These are phyloP conservation scores for Coemansia sp. DNA, from an alignment of 192 early-diverging fungal genomes.

Conservation along the genomic window DNA sequence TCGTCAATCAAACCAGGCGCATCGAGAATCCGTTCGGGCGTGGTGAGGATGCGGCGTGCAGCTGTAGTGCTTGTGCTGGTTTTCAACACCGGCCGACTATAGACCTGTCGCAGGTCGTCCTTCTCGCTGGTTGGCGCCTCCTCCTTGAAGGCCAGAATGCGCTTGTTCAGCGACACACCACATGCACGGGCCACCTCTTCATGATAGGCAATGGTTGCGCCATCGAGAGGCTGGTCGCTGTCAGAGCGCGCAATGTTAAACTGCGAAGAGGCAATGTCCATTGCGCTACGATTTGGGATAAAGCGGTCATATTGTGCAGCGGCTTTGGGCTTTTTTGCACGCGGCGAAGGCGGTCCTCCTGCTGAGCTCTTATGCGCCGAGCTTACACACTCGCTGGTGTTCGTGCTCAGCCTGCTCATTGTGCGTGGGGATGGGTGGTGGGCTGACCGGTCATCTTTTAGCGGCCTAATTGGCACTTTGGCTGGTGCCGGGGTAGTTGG, in stretches of 20 bases:
- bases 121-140: slow-evolving; percentile 67
- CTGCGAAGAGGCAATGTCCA: slow-evolving; percentile 67
- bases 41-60: slow-evolving; percentile 69
- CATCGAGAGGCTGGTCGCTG: slow-evolving; percentile 45
- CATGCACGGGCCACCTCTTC: slow-evolving; percentile 78
- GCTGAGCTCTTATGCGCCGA: neutral
- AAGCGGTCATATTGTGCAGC: slow-evolving; percentile 76
- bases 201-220: slow-evolving; percentile 64
- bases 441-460: slow-evolving; percentile 29
- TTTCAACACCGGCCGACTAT: slow-evolving; percentile 44
- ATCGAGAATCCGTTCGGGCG: slow-evolving; percentile 84
- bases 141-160: slow-evolving; percentile 78
- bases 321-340: slow-evolving; percentile 29
- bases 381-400: slow-evolving; percentile 6
- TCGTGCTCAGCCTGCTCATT: slow-evolving; percentile 11
- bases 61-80: slow-evolving; percentile 21
- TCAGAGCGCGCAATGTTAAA: slow-evolving; percentile 62
- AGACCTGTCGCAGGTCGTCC: slow-evolving; percentile 58
- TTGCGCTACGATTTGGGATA: slow-evolving; percentile 77
- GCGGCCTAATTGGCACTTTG: slow-evolving; percentile 7
- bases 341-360: slow-evolving; percentile 30
- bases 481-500: slow-evolving; percentile 10
- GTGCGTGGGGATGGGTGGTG: slow-evolving; percentile 32
- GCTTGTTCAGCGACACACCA: slow-evolving; percentile 73
- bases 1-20: slow-evolving; percentile 88